These are phyloP conservation scores for Didymella glomerata DNA, from an alignment of 2,329 filamentous ascomycete genomes.

Conservation along the genomic window DNA sequence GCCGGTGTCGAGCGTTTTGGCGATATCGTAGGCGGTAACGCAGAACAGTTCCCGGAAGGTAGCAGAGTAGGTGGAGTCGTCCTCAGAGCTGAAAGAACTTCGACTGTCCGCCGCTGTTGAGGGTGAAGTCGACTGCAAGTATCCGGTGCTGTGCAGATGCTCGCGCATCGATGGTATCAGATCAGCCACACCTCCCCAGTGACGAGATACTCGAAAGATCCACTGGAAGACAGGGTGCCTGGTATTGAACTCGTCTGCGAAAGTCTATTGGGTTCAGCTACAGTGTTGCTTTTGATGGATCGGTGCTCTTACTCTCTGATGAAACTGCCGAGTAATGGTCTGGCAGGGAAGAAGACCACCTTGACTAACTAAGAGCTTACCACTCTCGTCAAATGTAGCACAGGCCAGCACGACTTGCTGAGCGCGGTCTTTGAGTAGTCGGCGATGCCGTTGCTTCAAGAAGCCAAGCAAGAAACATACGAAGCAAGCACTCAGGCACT, in stretches of 20 bases:
- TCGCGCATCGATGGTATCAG: conserved; percentile 76
- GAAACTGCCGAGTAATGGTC: conserved; percentile 74
- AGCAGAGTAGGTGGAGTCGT: conserved; percentile 74
- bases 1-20: conserved; percentile 69
- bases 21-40: conserved; percentile 77
- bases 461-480: conserved; percentile 48
- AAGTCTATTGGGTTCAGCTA: conserved; percentile 53
- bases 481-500: conserved; percentile 54
- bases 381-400: conserved; percentile 72
- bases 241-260: conserved; percentile 77
- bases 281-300: conserved; percentile 53
- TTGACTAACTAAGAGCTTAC: conserved; percentile 72
- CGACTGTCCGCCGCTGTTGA: conserved; percentile 29
- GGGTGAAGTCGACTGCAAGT: conserved; percentile 34
- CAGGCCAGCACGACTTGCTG: conserved; percentile 65
- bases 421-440: conserved; percentile 56
- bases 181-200: conserved; percentile 75
- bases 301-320: conserved; percentile 46
- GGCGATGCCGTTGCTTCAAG: conserved; percentile 50
- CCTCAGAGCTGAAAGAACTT: conserved; percentile 49
- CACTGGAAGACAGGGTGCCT: conserved; percentile 84
- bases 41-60: conserved; percentile 87
- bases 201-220: conserved; percentile 82
- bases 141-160: conserved; percentile 67
- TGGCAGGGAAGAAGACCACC: conserved; percentile 74